These are phyloP conservation scores for Cystofilobasidium capitatum DNA, from an alignment of 768 basidiomycete genomes.

Conservation along the genomic window DNA sequence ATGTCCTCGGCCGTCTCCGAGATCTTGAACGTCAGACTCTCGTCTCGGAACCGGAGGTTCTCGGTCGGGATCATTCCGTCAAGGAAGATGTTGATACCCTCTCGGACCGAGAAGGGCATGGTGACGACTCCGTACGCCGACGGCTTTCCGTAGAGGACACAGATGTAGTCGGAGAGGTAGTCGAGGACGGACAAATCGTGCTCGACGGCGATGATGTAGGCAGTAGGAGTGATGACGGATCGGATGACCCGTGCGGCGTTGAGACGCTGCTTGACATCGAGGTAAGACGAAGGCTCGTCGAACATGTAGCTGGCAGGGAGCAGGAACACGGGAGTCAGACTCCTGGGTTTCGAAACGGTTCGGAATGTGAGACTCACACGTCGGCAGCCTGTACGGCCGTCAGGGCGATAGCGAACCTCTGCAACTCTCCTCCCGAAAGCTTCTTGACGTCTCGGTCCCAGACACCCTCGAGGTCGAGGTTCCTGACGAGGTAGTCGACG, in stretches of 20 bases:
- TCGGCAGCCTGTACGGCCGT: constrained; percentile 90
- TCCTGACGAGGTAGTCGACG: constrained; percentile 72
- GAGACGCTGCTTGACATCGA: constrained; percentile 91
- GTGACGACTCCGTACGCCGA: constrained; percentile 98
- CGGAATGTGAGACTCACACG: constrained; percentile 54
- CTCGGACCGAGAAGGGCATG: constrained; percentile 94
- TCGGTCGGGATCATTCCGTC: constrained; percentile 98
- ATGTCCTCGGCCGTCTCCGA: constrained; percentile 90
- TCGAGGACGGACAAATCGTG: constrained; percentile 97
- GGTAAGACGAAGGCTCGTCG: constrained; percentile 95
- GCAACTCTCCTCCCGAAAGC: constrained; percentile 91
- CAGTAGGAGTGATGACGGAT: constrained; percentile 63
- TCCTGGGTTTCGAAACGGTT: background rate
- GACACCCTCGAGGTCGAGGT: constrained; percentile 78
- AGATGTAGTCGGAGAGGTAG: constrained; percentile 96
- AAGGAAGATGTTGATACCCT: constrained; percentile 99
- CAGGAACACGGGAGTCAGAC: background rate
- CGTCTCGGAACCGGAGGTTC: constrained; percentile 94
- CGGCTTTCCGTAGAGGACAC: constrained; percentile 93
- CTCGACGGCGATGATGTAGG: constrained; percentile 95
- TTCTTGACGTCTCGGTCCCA: constrained; percentile 73
- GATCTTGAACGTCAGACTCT: constrained; percentile 94
- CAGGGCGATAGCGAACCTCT: constrained; percentile 97
- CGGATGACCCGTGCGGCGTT: constrained; percentile 93
- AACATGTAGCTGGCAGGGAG: constrained; percentile 76